Conservation (phyloP, 2,329 filamentous ascomycete genomes). For the Talaromyces verruculosus region DNA sequence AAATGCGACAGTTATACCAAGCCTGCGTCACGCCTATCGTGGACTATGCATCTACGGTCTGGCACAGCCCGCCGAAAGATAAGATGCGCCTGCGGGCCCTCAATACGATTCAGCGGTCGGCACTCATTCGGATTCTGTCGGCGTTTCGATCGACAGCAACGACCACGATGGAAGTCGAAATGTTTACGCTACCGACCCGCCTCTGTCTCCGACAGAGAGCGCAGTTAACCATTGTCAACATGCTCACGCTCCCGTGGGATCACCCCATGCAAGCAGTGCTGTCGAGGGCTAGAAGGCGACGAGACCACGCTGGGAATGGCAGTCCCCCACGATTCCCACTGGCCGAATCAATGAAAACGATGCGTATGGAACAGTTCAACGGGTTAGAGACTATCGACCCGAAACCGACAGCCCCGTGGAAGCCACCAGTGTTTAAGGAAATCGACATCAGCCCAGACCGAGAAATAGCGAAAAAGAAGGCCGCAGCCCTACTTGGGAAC, state of each 20-base stretch:
- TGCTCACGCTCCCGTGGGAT: background rate
- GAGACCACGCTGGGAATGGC: background rate
- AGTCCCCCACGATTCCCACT: background rate
- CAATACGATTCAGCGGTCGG: background rate
- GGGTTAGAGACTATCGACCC: too few relatives aligned
- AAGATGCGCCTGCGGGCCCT: conserved; percentile 26
- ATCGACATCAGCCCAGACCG: too few relatives aligned
- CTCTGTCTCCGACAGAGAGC: conserved; percentile 25
- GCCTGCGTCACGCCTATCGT: too few relatives aligned
- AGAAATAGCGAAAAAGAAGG: too few relatives aligned
- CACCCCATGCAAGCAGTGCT: background rate
- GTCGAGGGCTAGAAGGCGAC: background rate
- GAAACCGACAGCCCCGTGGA: too few relatives aligned
- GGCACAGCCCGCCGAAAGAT: conserved; percentile 26
- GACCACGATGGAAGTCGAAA: conserved; percentile 28
- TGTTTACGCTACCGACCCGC: conserved; percentile 24
- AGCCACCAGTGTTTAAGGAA: too few relatives aligned
- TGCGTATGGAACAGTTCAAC: too few relatives aligned
- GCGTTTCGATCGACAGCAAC: conserved; percentile 27
- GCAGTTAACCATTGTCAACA: conserved; percentile 4
- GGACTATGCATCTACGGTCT: conserved; percentile 30
- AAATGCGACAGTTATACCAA: too few relatives aligned
- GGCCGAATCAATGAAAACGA: too few relatives aligned
- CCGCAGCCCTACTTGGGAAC: too few relatives aligned
- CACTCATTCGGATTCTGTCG: conserved; percentile 27